Percentiles rank a stretch among this genome's conserved stretches.
Conservation (phyloP, 768 basidiomycete genomes). For the Termitomyces sp. region DNA sequence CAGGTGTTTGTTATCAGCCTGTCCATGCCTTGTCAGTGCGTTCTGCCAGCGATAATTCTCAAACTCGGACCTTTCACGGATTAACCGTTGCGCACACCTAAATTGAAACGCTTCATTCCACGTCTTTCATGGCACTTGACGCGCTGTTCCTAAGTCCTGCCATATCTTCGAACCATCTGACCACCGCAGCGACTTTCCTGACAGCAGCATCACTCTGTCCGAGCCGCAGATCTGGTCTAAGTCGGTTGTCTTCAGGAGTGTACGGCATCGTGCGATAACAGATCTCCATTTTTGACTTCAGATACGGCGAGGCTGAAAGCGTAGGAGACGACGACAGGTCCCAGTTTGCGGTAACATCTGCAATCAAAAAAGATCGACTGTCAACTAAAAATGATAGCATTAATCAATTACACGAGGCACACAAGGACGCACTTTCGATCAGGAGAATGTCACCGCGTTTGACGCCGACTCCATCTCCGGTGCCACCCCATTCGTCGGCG, state of each 20-base stretch:
- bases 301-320: conserved; percentile 65
- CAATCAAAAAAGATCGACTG: neutral
- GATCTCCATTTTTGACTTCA: conserved; percentile 56
- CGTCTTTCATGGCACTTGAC: neutral
- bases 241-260: conserved; percentile 47
- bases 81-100: neutral
- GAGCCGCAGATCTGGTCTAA: conserved; percentile 71
- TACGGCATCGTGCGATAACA: conserved; percentile 79
- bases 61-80: neutral
- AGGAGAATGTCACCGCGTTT: conserved; percentile 72
- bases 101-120: neutral
- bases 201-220: conserved; percentile 67
- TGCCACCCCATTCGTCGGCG: conserved; percentile 66
- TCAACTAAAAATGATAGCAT: neutral
- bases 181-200: conserved; percentile 59
- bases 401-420: neutral
- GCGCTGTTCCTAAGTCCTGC: conserved; percentile 42
- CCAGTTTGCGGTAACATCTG: conserved; percentile 51
- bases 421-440: conserved; percentile 54
- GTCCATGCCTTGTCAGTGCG: neutral
- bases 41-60: neutral
- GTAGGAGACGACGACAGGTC: conserved; percentile 39
- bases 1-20: neutral
- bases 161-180: conserved; percentile 69
- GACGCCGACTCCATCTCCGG: conserved; percentile 33